A percentile compares a stretch with the other conserved stretches of the same genome.
phyloP scores from a whole-genome alignment of 768 basidiomycete species.

The Boletus eberwhitei region DNA sequence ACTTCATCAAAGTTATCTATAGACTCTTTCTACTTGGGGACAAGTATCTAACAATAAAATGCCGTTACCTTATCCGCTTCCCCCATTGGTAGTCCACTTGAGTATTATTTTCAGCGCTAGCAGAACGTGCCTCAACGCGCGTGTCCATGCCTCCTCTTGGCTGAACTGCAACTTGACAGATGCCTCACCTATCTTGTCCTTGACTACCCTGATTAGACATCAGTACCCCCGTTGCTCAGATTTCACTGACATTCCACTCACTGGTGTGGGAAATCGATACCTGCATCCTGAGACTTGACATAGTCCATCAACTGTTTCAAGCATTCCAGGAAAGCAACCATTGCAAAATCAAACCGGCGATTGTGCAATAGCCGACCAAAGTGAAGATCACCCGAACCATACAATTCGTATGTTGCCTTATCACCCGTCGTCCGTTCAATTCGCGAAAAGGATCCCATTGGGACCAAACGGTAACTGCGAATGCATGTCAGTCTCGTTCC shows the following conservation, averaged over 20 bases:
- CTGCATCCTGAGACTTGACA: slow-evolving; percentile 68
- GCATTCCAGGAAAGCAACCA: slow-evolving; percentile 96
- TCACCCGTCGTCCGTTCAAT: slow-evolving; percentile 83
- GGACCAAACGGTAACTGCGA: slow-evolving; percentile 80
- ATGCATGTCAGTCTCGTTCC: slow-evolving; percentile 8
- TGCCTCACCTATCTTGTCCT: slow-evolving; percentile 94
- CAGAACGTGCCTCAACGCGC: slow-evolving; percentile 86
- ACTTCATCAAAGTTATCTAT: too few relatives aligned
- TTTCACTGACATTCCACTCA: slow-evolving; percentile 41
- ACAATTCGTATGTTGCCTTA: slow-evolving; percentile 85
- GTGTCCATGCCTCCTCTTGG: slow-evolving; percentile 95
- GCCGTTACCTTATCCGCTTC: slow-evolving; percentile 37
- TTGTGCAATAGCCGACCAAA: slow-evolving; percentile 89
- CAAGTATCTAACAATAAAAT: too few relatives aligned
- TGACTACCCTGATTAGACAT: slow-evolving; percentile 58
- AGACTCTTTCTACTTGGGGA: too few relatives aligned
- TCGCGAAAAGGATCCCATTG: slow-evolving; percentile 93
- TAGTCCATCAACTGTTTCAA: slow-evolving; percentile 88
- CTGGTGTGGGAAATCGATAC: slow-evolving; percentile 83
- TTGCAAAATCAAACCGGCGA: slow-evolving; percentile 90
- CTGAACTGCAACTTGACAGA: slow-evolving; percentile 93
- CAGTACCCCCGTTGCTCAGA: not conserved
- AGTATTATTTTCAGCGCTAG: slow-evolving; percentile 85
- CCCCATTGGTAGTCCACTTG: slow-evolving; percentile 81
- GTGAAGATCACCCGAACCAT: slow-evolving; percentile 91